Evolutionary conservation across 352 stramenopile species (phyloP), one percentile per base, ranked within the genome.

Genomic region (Achlya hypogyna): DNA sequence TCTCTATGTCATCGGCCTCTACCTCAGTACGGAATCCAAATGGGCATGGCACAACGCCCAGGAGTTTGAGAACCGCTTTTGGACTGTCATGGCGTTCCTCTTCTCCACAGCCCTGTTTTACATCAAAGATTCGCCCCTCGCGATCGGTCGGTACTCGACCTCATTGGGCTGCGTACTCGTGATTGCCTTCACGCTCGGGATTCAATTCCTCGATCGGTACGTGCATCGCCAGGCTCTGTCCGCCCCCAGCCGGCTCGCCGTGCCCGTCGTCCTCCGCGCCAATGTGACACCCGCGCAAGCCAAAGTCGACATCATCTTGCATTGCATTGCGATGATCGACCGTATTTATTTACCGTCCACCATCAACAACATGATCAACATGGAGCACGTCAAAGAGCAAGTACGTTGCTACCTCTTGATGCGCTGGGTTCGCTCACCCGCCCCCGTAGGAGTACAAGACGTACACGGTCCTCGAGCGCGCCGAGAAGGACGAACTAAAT

Each of bases 11-110:
- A 82, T 93, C 35, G 79, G 77, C 4, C 72, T 93, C 22, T 93
- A 91, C 69, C 71, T 93, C 63, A 86, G 81, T 29, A 91, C 82
- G 43, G 85, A 93, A 59, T 87, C 79, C 45, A 86, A 88, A 43
- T 95, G 84, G 84, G 81, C 83, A 60, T 93, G 83, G 79, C 85
- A 93, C 74, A 81, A 93, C 65, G 85, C 87, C 20, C 86, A 96
- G 69, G 95, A 98, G 77, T 98, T 98, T 70, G 95, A 98, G 75
- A 98, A 98, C 81, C 84, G 93, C 67, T 98, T 98, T 73, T 98
- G 93, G 95, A 98, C 93, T 5, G 82, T 97, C 68, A 97, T 96
- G 34, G 91, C 90, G 12, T 89, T 97, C 58, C 68, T 98, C n/a
- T 91, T 98, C 53, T 96, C 85, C 51, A 87, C 83, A 0, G 89